Evolutionary conservation across 495 filamentous ascomycete genomes (phyloP), one percentile per base, ranked within the genome.

Genomic region (Sporormia fimetaria): DNA sequence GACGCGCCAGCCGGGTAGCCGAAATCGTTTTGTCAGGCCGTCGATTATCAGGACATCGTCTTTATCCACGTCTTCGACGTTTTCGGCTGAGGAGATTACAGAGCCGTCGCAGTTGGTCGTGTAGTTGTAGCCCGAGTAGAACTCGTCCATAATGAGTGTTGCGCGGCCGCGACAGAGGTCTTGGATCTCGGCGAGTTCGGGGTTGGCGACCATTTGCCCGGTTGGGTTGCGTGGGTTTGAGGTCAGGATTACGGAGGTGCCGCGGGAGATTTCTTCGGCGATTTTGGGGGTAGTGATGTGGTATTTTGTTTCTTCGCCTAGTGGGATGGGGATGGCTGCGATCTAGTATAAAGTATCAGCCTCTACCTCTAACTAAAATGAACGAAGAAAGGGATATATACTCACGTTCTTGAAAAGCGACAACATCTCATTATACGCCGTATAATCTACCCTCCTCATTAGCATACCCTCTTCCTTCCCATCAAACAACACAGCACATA

Each of bases 171-270:
- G 78, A 68, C 84, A 92, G 52, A 94, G 80, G 51, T 93, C 80
- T 63, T 95, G 83, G 55, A 95, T 90, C 59, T 83, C 69, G 25
- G 78, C 79, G 35, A 96, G 68, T 57, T 88, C 77, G 0, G 83
- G 80, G 52, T 83, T 83, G 50, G 67, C 68, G 15, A 94, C 74
- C 29, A 93, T 81, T 40, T 80, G 74, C 27, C 88, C 88, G n/a
- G 88, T 94, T 0, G 88, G 88, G 63, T 95, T 96, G 37, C 88
- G 76, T 18, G 88, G 88, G 66, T 95, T 95, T n/a, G 86, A 94
- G 21, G 88, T 95, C 32, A 95, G 63, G 46, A 96, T 85, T 46
- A 94, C 88, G 11, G 54, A 58, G 11, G 62, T 65, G 11, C 86
- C 87, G 53, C 87, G 76, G 39, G 83, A 78, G 41, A 94, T 87